Evolutionary conservation across 129 eudicot species (phyloP), one percentile per base, ranked within the genome.

Genomic region (Erigeron canadensis): DNA sequence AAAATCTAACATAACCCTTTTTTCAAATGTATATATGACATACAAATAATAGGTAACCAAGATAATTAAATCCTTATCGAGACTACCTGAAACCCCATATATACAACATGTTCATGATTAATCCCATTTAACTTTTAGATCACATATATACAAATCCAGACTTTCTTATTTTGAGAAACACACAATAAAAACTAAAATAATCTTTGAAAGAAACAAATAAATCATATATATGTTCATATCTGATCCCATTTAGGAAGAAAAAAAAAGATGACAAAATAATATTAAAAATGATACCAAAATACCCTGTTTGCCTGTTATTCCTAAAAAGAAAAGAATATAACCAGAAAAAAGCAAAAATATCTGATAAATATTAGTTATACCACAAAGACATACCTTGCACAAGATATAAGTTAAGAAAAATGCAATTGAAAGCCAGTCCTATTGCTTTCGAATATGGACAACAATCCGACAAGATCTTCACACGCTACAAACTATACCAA

Each of bases 361-460:
- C 69, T 7, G 13, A 59, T 28, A 59, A 59, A 11, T 12, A 10
- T 47, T 6, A 48, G 55, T 48, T 6, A 48, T 48, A 10, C 23
- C 9, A 45, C 17, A 63, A 38, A 1, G 4, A 48, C 44, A 56
- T 40, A 59, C 65, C 65, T 59, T 59, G 41, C 65, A 59, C 65
- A 59, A 59, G 65, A 42, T 3, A 59, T 59, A 15, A 59, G 65
- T 28, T 59, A 11, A 59, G 41, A 37, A 59, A 59, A 41, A 43
- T 59, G 17, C 65, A 59, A 15, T 59, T 59, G 41, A 59, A 59
- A 41, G 39, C 41, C 1, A 59, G 41, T 28, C 65, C 41, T 10
- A 28, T 15, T 17, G 65, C 65, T 37, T 59, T 59, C 65, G 43
- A 59, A 10, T 28, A 10, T 59, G 43, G 65, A 28, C 65, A 59